Evolutionary conservation across 768 basidiomycete genomes (phyloP).

Genomic region (Clitopilus hobsonii): DNA sequence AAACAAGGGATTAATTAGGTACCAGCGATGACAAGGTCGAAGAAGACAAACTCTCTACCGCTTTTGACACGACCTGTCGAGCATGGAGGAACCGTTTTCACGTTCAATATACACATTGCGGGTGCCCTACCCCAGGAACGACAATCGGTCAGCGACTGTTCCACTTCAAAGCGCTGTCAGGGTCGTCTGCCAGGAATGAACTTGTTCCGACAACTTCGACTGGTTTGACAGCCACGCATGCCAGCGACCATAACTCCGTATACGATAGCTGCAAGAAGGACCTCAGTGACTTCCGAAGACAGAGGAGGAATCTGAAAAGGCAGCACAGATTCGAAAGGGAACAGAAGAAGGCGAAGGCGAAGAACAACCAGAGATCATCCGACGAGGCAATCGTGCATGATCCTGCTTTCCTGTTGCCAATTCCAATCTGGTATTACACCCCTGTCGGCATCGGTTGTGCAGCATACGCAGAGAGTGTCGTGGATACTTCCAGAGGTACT

Average conservation of each 20-base stretch:
- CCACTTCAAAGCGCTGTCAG: conserved; percentile 18
- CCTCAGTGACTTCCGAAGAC: conserved; percentile 14
- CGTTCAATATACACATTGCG: conserved; percentile 47
- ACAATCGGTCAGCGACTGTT: conserved; percentile 34
- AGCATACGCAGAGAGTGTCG: too few relatives aligned
- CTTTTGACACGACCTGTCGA: conserved; percentile 21
- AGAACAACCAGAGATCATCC: conserved; percentile 6
- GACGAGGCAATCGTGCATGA: conserved; percentile 14
- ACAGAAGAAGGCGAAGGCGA: conserved; percentile 12
- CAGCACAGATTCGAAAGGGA: conserved; percentile 19
- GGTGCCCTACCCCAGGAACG: conserved; percentile 42
- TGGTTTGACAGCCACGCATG: conserved; percentile 42
- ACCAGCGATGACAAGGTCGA: conserved; percentile 30
- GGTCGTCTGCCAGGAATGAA: conserved; percentile 7
- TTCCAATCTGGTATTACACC: conserved; percentile 23
- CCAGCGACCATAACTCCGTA: conserved; percentile 43
- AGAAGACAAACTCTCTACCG: conserved; percentile 14
- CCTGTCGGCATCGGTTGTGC: conserved; percentile 7
- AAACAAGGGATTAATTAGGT: not conserved
- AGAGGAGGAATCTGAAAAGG: conserved; percentile 18
- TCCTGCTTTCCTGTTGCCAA: conserved; percentile 26
- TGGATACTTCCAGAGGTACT: conserved; percentile 8
- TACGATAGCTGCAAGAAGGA: conserved; percentile 21
- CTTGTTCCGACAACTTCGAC: conserved; percentile 28
- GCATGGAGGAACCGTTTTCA: conserved; percentile 38